Evolutionary conservation across 345 rosid species (phyloP).

Genomic region (Hevea brasiliensis): DNA sequence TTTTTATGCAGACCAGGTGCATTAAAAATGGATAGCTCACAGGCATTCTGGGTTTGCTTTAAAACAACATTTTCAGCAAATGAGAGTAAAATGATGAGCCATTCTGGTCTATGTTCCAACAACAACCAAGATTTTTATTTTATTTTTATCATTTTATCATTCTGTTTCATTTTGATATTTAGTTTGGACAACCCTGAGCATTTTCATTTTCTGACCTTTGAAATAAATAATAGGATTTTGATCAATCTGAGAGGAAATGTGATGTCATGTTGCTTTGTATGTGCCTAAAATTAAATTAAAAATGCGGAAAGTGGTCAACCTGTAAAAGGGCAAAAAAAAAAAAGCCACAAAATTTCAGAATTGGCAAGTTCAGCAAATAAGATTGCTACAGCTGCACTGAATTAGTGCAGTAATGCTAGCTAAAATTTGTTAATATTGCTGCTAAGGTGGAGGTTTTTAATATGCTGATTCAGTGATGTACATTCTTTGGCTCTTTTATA

Average conservation of each 20-base stretch:
- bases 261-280: not conserved
- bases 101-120: not conserved
- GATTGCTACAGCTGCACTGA: too few relatives aligned
- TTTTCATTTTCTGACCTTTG: not conserved
- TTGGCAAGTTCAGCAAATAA: too few relatives aligned
- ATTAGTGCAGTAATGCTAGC: too few relatives aligned
- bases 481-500: too few relatives aligned
- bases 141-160: not conserved
- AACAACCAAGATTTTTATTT: not conserved
- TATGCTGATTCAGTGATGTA: too few relatives aligned
- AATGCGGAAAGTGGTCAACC: not conserved
- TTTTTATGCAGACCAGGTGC: not conserved
- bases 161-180: not conserved
- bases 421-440: too few relatives aligned
- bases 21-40: not conserved
- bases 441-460: too few relatives aligned
- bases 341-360: too few relatives aligned
- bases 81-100: not conserved
- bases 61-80: too few relatives aligned
- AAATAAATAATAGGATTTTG: not conserved
- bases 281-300: not conserved
- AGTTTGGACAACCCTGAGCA: too few relatives aligned
- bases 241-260: not conserved
- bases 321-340: too few relatives aligned
- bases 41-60: not conserved